Conservation (phyloP, 2,329 filamentous ascomycete species). For the Cadophora luteo-olivacea region DNA sequence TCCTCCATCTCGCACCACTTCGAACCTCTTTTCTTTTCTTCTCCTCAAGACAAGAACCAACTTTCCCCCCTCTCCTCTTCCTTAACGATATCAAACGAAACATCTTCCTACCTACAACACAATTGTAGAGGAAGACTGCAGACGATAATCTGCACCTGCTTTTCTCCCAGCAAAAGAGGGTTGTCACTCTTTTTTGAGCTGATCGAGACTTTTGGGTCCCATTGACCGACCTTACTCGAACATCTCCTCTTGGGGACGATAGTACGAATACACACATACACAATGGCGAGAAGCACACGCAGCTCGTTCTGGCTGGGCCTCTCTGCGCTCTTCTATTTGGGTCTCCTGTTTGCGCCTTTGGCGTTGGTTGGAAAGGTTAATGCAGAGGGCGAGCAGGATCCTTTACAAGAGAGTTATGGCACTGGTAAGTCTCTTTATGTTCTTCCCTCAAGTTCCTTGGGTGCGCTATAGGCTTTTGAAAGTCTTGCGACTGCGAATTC, state of each 20-base stretch:
- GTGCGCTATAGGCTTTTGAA: neutral
- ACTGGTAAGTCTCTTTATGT: slow-evolving; percentile 57
- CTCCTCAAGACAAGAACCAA: slow-evolving; percentile 5
- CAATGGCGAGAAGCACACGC: slow-evolving; percentile 10
- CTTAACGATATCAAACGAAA: slow-evolving; percentile 3
- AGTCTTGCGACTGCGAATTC: neutral
- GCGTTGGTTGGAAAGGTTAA: slow-evolving; percentile 79
- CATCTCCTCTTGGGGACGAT: slow-evolving; percentile 6
- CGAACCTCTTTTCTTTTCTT: neutral
- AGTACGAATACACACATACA: neutral
- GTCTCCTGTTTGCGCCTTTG: slow-evolving; percentile 86
- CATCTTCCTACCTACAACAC: slow-evolving; percentile 4
- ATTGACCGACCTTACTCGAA: neutral
- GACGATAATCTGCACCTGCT: neutral
- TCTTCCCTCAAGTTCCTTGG: slow-evolving; percentile 1
- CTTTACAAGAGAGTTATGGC: slow-evolving; percentile 74
- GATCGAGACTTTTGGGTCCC: neutral
- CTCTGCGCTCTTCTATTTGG: slow-evolving; percentile 90
- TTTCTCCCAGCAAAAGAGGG: slow-evolving; percentile 11
- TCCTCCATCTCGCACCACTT: neutral
- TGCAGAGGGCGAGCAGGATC: slow-evolving; percentile 73
- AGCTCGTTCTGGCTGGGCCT: slow-evolving; percentile 78
- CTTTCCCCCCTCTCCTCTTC: neutral
- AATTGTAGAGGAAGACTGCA: slow-evolving; percentile 12
- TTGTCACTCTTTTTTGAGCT: neutral